Conservation (phyloP, 768 basidiomycete genomes). For the Tubosaeta brunneosetosa region DNA sequence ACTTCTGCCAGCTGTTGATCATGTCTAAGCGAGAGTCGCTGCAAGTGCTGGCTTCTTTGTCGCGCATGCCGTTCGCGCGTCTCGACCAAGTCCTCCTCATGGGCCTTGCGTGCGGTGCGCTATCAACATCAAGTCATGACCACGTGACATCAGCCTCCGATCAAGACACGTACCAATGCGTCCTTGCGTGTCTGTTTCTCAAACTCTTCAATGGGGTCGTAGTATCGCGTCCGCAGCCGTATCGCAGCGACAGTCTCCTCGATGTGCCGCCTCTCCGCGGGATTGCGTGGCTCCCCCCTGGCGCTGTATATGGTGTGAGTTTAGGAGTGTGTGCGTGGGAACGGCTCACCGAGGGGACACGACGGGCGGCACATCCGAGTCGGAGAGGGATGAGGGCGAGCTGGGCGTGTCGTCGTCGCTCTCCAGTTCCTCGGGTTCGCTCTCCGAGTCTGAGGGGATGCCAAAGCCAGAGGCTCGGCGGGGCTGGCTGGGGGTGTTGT, state of each 20-base stretch:
- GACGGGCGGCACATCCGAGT: slow-evolving; percentile 40
- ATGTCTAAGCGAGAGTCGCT: slow-evolving; percentile 38
- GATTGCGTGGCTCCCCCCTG: slow-evolving; percentile 19
- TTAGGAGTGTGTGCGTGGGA: background rate
- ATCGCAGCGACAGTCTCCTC: slow-evolving; percentile 47
- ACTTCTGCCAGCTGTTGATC: slow-evolving; percentile 52
- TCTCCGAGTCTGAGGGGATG: slow-evolving; percentile 46
- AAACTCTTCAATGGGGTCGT: slow-evolving; percentile 49
- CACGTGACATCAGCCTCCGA: background rate
- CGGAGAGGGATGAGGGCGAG: slow-evolving; percentile 34
- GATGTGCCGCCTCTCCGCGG: slow-evolving; percentile 33
- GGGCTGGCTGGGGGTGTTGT: slow-evolving; percentile 3
- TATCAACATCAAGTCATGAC: slow-evolving; percentile 8
- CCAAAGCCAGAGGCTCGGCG: slow-evolving; percentile 52
- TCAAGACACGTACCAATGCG: slow-evolving; percentile 36
- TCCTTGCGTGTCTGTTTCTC: slow-evolving; percentile 45
- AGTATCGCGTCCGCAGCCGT: slow-evolving; percentile 38
- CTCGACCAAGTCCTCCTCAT: slow-evolving; percentile 17
- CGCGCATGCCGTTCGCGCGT: slow-evolving; percentile 13
- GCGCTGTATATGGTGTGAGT: slow-evolving; percentile 9
- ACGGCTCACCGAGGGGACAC: slow-evolving; percentile 32
- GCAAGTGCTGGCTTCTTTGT: slow-evolving; percentile 10
- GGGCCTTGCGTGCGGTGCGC: slow-evolving; percentile 37
- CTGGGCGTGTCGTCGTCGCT: slow-evolving; percentile 36
- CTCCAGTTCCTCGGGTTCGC: slow-evolving; percentile 26